Base-by-base conservation (phyloP, 345 rosid genomes). In the Citropsis articulata region DNA sequence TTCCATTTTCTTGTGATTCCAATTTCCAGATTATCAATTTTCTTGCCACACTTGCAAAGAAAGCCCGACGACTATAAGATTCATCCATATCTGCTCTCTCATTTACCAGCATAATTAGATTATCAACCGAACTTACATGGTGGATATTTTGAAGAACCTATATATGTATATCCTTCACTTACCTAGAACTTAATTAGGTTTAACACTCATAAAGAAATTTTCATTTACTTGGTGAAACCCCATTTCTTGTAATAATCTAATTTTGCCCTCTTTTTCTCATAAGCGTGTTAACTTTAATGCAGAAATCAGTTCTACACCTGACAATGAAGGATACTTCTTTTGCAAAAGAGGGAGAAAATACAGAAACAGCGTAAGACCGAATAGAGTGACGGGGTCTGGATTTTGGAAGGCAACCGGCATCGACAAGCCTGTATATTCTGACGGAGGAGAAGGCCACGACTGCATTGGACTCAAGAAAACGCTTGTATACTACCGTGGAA, bases 391-490 rank as follows among this genome's bases (percentile, higher is more conserved):
- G 0, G 91, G 94, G 9, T 93, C 99, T 0, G 98, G 99, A 30
- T 95, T 95, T 61, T 95, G 99, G 99, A 95, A 95, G 85, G 99
- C 99, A 35, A 95, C 99, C 0, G 98, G 98, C 71, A 95, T 95
- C 40, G 99, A 95, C 83, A 93, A 91, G 79, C 95, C 90, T 0
- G 90, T 95, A 19, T 84, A 87, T 67, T 78, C 91, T 0, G 75
- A 31, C 0, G 81, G 72, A 18, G 84, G 83, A 48, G 83, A 80
- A 71, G 88, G 83, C 70, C 83, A 82, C 48, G 83, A 80, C n/a
- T 81, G 88, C 81, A 85, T 92, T 57, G 99, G 99, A 19, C 91
- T 95, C 27, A 95, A 95, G 88, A 95, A 95, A 77, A 93, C 98
- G 3, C 86, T 95, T 12, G 99, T 95, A 1, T 93, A 95, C 72